These are phyloP conservation scores for Pulveroboletus sp. DNA, from an alignment of 768 basidiomycete genomes.

Conservation along the genomic window DNA sequence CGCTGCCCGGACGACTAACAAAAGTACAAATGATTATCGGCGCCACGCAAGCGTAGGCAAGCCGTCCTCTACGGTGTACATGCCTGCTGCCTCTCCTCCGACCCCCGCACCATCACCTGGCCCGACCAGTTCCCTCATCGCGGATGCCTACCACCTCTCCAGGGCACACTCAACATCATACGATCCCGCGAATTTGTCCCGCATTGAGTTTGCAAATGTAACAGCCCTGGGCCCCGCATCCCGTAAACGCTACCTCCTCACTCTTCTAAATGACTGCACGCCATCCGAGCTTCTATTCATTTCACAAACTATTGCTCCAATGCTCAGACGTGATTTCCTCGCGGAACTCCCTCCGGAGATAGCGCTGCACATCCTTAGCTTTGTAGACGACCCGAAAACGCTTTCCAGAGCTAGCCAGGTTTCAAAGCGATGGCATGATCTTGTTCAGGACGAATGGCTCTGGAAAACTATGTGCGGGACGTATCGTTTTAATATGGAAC, in stretches of 20 bases:
- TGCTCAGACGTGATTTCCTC: constrained; percentile 60
- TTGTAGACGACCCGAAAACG: constrained; percentile 69
- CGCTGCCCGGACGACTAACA: constrained; percentile 4
- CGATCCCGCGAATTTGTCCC: constrained; percentile 25
- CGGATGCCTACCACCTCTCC: constrained; percentile 19
- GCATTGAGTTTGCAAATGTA: constrained; percentile 31
- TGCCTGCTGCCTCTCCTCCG: constrained; percentile 54
- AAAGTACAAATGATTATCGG: constrained; percentile 12
- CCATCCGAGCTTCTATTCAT: constrained; percentile 62
- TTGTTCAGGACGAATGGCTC: constrained; percentile 69
- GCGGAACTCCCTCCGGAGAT: constrained; percentile 64
- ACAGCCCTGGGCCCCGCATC: constrained; percentile 34
- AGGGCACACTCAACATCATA: constrained; percentile 9
- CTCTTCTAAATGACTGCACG: constrained; percentile 50
- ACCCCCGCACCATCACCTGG: constrained; percentile 59
- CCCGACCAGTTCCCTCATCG: constrained; percentile 48
- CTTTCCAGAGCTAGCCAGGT: constrained; percentile 69
- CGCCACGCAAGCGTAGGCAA: constrained; percentile 13
- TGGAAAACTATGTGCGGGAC: constrained; percentile 74
- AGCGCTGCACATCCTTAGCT: constrained; percentile 67
- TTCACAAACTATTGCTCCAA: constrained; percentile 56
- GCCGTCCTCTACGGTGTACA: constrained; percentile 37
- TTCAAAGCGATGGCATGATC: constrained; percentile 61
- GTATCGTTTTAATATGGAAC: constrained; percentile 43
- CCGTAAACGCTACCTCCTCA: constrained; percentile 49